Evolutionary conservation across 129 eudicot species (phyloP), one percentile per base, ranked within the genome.

Genomic region (Flaveria robusta): DNA sequence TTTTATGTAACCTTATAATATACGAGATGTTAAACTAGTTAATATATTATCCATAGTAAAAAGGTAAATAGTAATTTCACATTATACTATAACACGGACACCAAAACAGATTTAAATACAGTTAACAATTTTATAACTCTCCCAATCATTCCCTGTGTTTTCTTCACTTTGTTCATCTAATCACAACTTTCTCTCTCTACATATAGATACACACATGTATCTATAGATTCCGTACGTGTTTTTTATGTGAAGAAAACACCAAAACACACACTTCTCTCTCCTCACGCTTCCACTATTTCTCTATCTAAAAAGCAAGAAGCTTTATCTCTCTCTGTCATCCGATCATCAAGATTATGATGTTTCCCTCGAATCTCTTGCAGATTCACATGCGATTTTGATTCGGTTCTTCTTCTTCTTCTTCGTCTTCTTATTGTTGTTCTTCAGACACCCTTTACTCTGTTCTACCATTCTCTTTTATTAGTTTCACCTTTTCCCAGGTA

Each of bases 401-500:
- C 14, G 49, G 9, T 43, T 43, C 49, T 26, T 52, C 62, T 43
- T 43, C 49, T 26, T 52, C 62, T 45, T 58, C 15, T 29, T 67
- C 55, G 39, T 47, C 24, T 55, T 55, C 26, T 55, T 20, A 19
- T 55, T 55, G 13, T 23, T 23, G 16, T 16, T 70, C 75, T 63
- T 42, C 71, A 68, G 51, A 62, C 52, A 42, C 64, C 29, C 58
- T 29, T 19, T 73, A 74, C 83, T 80, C 80, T 81, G 55, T 81
- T 67, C 74, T 80, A 18, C 72, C 72, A 71, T 63, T 72, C 41
- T 64, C 66, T 56, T 72, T 71, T 70, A 34, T 34, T 54, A 72
- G 67, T 81, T 81, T 81, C 81, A 78, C 81, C 76, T 64, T 73
- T 51, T 85, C 70, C 31, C 81, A 75, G 86, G 86, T 78, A 81